Evolutionary conservation across 2,329 filamentous ascomycete species (phyloP).

Genomic region (Pseudogymnoascus destructans): DNA sequence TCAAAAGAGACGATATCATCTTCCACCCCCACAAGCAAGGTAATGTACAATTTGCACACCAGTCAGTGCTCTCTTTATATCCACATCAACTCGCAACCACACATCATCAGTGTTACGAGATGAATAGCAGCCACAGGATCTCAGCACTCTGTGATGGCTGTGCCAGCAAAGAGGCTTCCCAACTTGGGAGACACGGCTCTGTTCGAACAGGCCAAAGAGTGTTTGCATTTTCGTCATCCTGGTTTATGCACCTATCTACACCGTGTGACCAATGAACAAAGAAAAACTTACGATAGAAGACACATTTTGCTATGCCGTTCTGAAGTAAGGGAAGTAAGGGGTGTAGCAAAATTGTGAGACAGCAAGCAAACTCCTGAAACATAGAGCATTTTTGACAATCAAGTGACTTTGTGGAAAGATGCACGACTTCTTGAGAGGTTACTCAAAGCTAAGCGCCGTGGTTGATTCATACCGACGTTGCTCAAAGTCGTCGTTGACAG

Average conservation of each 20-base stretch:
- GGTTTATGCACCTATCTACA: neutral
- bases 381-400: neutral
- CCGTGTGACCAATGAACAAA: neutral
- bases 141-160: neutral
- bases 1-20: neutral
- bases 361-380: neutral
- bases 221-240: conserved; percentile 1
- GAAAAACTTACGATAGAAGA: neutral
- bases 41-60: neutral
- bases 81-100: neutral
- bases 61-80: conserved; percentile 8
- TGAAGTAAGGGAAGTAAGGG: neutral
- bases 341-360: neutral
- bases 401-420: conserved; percentile 4
- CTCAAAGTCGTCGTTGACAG: neutral
- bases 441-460: neutral
- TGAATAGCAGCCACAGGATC: neutral
- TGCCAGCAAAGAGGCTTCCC: conserved; percentile 5
- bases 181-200: conserved; percentile 3
- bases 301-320: neutral
- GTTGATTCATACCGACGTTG: neutral
- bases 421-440: neutral
- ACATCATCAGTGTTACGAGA: neutral
- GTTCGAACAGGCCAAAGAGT: conserved; percentile 1
- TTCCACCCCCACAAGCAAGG: neutral